A percentile compares a stretch with the other conserved stretches of the same genome.
Evolutionary conservation across 768 basidiomycete species (phyloP).

Genomic region (Paxillus rubicundulus): DNA sequence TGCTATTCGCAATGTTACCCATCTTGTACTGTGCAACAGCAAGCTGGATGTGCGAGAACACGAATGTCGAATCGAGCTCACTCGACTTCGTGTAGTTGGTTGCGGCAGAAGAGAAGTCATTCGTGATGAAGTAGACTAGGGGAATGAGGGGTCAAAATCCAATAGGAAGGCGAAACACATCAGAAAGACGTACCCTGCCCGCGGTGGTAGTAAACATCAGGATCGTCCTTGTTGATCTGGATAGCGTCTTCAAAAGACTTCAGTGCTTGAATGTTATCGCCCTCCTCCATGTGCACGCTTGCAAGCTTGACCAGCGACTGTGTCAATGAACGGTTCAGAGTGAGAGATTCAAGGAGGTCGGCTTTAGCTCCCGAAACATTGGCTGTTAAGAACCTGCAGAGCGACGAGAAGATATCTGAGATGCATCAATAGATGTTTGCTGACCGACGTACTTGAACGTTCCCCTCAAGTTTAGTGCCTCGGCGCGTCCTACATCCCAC

Average conservation of each 20-base stretch:
- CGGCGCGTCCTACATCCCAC: conserved; percentile 69
- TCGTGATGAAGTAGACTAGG: conserved; percentile 91
- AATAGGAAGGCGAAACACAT: neutral
- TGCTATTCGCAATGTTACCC: conserved; percentile 71
- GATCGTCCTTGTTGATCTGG: conserved; percentile 75
- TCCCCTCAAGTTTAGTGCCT: conserved; percentile 89
- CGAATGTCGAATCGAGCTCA: conserved; percentile 82
- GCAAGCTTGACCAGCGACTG: conserved; percentile 97
- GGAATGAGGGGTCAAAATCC: neutral
- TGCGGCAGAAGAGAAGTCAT: conserved; percentile 81
- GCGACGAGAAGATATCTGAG: neutral
- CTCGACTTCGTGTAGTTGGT: conserved; percentile 90
- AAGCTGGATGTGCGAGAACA: conserved; percentile 96
- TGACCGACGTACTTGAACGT: conserved; percentile 82
- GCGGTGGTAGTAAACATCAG: conserved; percentile 98
- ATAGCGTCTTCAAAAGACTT: conserved; percentile 90
- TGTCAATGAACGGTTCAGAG: conserved; percentile 64
- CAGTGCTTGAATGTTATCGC: conserved; percentile 77
- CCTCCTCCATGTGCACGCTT: conserved; percentile 95
- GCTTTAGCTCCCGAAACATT: conserved; percentile 79
- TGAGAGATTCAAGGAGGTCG: conserved; percentile 77
- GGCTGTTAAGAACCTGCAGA: conserved; percentile 79
- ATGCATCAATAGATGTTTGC: neutral
- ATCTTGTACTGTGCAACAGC: conserved; percentile 97
- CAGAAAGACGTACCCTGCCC: conserved; percentile 68